phyloP scores from a whole-genome alignment of 2,329 filamentous ascomycete species.

The Diaporthe citrichinensis region DNA sequence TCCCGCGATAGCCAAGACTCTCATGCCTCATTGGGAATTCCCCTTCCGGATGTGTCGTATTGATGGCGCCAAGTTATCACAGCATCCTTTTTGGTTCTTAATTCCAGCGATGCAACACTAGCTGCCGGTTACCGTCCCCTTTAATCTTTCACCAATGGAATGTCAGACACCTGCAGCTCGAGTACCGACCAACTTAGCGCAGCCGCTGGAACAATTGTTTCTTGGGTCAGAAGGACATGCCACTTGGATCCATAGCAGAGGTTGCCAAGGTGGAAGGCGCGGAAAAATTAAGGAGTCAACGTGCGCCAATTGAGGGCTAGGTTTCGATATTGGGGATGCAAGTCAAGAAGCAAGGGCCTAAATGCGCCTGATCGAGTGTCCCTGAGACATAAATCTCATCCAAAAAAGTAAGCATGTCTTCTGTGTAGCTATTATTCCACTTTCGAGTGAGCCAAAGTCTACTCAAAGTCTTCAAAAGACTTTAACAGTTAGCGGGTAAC shows the following conservation, averaged over 20 bases:
- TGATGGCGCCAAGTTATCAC: conserved; percentile 18
- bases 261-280: background rate
- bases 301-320: background rate
- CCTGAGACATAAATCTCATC: background rate
- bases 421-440: no score
- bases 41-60: conserved; percentile 23
- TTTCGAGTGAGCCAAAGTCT: accelerated
- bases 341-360: background rate
- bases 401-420: background rate
- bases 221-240: background rate
- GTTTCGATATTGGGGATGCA: background rate
- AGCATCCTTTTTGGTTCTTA: background rate
- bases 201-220: background rate
- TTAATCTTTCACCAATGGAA: background rate
- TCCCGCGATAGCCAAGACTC: conserved; percentile 7
- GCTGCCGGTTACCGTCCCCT: background rate
- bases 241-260: background rate
- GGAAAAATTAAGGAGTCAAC: background rate
- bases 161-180: background rate
- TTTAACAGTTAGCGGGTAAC: background rate
- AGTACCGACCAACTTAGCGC: background rate
- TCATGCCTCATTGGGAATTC: conserved; percentile 12
- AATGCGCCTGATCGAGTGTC: no score
- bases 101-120: background rate
- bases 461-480: background rate